Base-by-base conservation (phyloP, 2,329 filamentous ascomycete genomes). In the Raffaelea deltoideospora region DNA sequence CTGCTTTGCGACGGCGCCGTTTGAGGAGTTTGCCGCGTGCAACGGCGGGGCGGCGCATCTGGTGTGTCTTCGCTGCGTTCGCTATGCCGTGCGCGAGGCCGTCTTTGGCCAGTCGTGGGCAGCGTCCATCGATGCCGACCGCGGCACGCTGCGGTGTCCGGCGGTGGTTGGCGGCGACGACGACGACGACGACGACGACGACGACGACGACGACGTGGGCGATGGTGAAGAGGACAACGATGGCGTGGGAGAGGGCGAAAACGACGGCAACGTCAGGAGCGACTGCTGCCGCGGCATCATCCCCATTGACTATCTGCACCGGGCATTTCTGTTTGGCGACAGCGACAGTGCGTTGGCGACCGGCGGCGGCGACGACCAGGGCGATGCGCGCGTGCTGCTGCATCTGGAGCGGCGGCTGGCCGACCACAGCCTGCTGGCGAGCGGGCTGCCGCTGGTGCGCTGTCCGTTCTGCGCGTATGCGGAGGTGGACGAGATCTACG, bases 391-490 rank as follows among this genome's bases (percentile, higher is more conserved):
- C n/a, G 72, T 80, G 6, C 66, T 87, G 47, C 66, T 65, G 42
- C 81, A 79, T 50, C 73, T 96, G 26, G 80, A 94, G 50, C 76
- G 82, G 45, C 76, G 85, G 22, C 65, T 92, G 19, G 78, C 81
- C 3, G 78, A 80, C 40, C 82, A 93, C 47, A 74, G 67, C 17
- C 67, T 98, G 2, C 58, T 81, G 20, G 76, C 79, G 38, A 82
- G 79, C 19, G 69, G 74, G 18, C 58, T 94, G 7, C 78, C 81
- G 3, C 69, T 96, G 2, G 67, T 90, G 33, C 76, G 78, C 28
- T 96, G 90, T 49, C 86, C 87, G 0, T 95, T 92, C 52, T 98
- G 88, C 63, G 69, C 68, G 45, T 98, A 96, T 51, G 85, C 85
- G 23, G 90, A 96, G 61, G 67, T 86, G 20, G 85, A 95, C 54